phyloP scores from a whole-genome alignment of 805 yeast species.

The Saccharomyces kudriavzevii region DNA sequence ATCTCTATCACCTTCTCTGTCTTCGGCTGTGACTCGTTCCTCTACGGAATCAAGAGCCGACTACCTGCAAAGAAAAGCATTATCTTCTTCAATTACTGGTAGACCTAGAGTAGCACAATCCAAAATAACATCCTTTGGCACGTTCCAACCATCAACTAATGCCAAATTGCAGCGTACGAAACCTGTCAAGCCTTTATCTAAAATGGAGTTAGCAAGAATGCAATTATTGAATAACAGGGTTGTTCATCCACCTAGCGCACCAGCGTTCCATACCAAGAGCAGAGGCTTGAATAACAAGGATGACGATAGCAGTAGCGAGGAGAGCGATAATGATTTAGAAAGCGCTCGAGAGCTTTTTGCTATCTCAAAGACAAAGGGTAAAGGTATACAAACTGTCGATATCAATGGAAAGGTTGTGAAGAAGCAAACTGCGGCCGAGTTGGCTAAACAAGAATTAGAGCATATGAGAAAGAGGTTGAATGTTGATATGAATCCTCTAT shows the following conservation, averaged over 20 bases:
- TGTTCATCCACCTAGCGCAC: constrained; percentile 42
- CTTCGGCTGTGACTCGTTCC: background rate
- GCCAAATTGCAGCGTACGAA: constrained; percentile 16
- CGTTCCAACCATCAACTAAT: constrained; percentile 25
- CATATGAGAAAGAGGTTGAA: constrained; percentile 71
- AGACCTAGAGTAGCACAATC: constrained; percentile 29
- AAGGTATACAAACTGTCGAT: constrained; percentile 33
- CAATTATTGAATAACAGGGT: constrained; percentile 25
- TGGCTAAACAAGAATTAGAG: constrained; percentile 54
- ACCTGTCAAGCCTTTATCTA: constrained; percentile 28
- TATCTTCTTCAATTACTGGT: constrained; percentile 23
- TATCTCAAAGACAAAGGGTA: constrained; percentile 25
- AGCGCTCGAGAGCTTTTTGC: constrained; percentile 31
- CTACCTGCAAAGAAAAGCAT: constrained; percentile 27
- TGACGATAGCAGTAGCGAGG: constrained; percentile 28
- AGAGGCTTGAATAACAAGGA: constrained; percentile 14
- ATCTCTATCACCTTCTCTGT: constrained; percentile 4
- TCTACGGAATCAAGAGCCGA: constrained; percentile 25
- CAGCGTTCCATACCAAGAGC: constrained; percentile 41
- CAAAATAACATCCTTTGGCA: constrained; percentile 34
- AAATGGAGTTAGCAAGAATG: constrained; percentile 34
- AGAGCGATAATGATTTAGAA: constrained; percentile 35
- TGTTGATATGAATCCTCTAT: constrained; percentile 70
- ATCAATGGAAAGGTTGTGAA: constrained; percentile 34
- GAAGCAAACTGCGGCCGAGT: constrained; percentile 34